These are phyloP conservation scores for Colletotrichum acutatum DNA, from an alignment of 2,329 filamentous ascomycete species.

Conservation along the genomic window DNA sequence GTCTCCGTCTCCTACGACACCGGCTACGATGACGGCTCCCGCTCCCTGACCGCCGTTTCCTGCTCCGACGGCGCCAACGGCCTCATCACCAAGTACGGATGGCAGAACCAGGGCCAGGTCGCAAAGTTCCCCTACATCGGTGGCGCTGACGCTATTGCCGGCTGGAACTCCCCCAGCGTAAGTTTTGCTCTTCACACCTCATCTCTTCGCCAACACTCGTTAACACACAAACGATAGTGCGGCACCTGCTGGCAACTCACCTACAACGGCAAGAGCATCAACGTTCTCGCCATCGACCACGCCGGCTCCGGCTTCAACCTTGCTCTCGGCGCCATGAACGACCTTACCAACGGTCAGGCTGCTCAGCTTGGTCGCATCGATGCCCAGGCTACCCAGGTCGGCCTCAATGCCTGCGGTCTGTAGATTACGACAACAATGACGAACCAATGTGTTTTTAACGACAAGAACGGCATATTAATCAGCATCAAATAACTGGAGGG, in stretches of 20 bases:
- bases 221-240: slow-evolving; percentile 52
- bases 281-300: slow-evolving; percentile 67
- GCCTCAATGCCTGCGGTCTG: slow-evolving; percentile 55
- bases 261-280: slow-evolving; percentile 62
- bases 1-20: slow-evolving; percentile 74
- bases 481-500: background rate
- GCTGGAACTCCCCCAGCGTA: slow-evolving; percentile 64
- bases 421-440: slow-evolving; percentile 34
- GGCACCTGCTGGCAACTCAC: slow-evolving; percentile 68
- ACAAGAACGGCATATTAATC: background rate
- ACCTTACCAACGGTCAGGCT: slow-evolving; percentile 63
- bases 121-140: slow-evolving; percentile 66
- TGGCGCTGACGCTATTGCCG: slow-evolving; percentile 60
- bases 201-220: background rate
- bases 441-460: background rate
- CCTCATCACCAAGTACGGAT: slow-evolving; percentile 70
- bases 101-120: slow-evolving; percentile 63
- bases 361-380: slow-evolving; percentile 62
- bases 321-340: slow-evolving; percentile 65
- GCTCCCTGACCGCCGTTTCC: slow-evolving; percentile 66
- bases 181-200: slow-evolving; percentile 20
- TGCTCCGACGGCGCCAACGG: slow-evolving; percentile 78
- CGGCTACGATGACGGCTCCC: slow-evolving; percentile 72
- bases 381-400: slow-evolving; percentile 58
- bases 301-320: slow-evolving; percentile 65